A percentile compares a stretch with the other conserved stretches of the same genome.
Evolutionary conservation across 2,329 filamentous ascomycete genomes (phyloP).

Genomic region (Incumbomyces lentus): DNA sequence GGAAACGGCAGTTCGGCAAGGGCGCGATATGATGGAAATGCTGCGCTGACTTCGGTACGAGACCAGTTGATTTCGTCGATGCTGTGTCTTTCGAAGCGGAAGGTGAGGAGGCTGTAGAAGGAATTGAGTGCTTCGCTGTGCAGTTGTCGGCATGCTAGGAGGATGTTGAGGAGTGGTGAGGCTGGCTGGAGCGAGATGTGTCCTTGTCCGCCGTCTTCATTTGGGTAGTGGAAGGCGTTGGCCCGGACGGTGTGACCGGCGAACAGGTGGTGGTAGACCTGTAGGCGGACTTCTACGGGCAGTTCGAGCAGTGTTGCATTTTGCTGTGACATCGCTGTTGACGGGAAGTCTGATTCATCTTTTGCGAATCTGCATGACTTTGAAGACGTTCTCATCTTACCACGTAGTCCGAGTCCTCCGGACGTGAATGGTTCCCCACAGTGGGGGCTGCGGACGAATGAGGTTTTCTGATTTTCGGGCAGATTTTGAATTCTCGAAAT

Average conservation of each 20-base stretch:
- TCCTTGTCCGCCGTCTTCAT: neutral
- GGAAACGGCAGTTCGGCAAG: too few relatives aligned
- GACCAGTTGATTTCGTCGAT: constrained; percentile 6
- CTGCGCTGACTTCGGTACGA: neutral
- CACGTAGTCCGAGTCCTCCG: too few relatives aligned
- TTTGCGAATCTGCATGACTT: too few relatives aligned
- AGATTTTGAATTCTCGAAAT: too few relatives aligned
- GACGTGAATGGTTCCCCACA: too few relatives aligned
- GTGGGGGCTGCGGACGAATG: too few relatives aligned
- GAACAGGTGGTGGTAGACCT: constrained; percentile 30
- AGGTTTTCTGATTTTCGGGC: too few relatives aligned
- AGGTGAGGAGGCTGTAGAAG: constrained; percentile 1
- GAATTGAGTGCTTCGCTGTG: neutral
- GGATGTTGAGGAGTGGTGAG: neutral
- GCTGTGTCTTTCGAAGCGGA: constrained; percentile 1
- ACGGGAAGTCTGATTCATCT: too few relatives aligned
- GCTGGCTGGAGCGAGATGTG: constrained; percentile 2
- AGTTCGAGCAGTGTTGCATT: constrained; percentile 19
- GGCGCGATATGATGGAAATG: neutral
- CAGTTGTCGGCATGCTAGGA: neutral
- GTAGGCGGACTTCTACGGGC: constrained; percentile 29
- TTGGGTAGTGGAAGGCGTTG: constrained; percentile 5
- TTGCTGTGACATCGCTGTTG: neutral
- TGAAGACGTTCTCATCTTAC: too few relatives aligned
- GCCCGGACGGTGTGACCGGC: constrained; percentile 23